phyloP scores from a whole-genome alignment of 192 early-diverging fungal genomes.

The Mortierella claussenii region DNA sequence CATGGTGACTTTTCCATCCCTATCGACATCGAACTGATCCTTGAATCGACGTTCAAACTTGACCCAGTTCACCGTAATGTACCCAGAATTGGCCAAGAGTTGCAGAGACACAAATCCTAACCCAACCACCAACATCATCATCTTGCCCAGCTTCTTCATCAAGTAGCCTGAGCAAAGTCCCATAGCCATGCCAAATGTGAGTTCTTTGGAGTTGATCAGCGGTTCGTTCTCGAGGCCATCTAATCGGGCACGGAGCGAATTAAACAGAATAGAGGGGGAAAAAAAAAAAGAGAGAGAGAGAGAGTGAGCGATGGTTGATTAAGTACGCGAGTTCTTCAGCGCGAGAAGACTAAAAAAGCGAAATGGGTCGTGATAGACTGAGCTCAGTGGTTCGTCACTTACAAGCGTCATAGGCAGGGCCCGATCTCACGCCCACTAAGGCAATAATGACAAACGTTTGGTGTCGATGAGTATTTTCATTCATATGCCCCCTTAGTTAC shows the following conservation, averaged over 20 bases:
- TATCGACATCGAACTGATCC: constrained; percentile 51
- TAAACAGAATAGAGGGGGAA: background rate
- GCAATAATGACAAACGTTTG: background rate
- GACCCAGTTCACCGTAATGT: constrained; percentile 58
- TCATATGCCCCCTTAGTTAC: background rate
- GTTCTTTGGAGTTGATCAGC: constrained; percentile 49
- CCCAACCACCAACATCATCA: constrained; percentile 57
- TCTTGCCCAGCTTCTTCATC: constrained; percentile 61
- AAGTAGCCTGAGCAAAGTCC: constrained; percentile 62
- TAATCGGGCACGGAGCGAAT: too few relatives aligned
- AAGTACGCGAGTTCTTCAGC: background rate
- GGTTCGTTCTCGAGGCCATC: constrained; percentile 25
- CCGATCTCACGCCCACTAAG: background rate
- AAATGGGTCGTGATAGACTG: too few relatives aligned
- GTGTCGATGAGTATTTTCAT: too few relatives aligned
- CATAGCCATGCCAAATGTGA: constrained; percentile 59
- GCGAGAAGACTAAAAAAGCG: too few relatives aligned
- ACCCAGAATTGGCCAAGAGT: constrained; percentile 53
- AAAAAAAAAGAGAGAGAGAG: background rate
- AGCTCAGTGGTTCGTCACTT: too few relatives aligned
- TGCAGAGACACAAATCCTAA: constrained; percentile 59
- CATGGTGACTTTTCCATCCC: constrained; percentile 55
- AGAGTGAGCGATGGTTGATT: background rate
- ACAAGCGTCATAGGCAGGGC: constrained; percentile 4
- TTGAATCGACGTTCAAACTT: constrained; percentile 47